Evolutionary conservation across 176 grass and related monocot genomes (phyloP).

Genomic region (Zoysia pacifica): DNA sequence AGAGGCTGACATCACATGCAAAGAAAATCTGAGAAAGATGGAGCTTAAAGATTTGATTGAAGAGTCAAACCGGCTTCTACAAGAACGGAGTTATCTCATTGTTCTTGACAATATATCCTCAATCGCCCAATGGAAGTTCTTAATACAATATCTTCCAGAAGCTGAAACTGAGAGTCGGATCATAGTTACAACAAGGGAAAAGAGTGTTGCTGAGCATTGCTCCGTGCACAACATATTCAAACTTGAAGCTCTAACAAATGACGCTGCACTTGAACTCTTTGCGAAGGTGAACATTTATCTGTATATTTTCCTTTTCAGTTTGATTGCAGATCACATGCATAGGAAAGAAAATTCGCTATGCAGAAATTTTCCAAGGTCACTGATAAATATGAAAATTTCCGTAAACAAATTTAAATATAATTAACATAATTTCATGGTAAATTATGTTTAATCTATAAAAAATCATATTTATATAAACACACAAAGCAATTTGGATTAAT

Average conservation of each 20-base stretch:
- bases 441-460: too few relatives aligned
- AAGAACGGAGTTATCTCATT: background rate
- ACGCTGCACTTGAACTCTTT: background rate
- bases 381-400: too few relatives aligned
- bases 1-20: background rate
- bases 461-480: too few relatives aligned
- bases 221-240: background rate
- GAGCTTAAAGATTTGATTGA: background rate
- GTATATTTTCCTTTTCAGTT: too few relatives aligned
- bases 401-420: too few relatives aligned
- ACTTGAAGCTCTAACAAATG: background rate
- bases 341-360: too few relatives aligned
- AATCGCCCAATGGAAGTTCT: background rate
- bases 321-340: too few relatives aligned
- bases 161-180: background rate
- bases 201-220: background rate
- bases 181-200: background rate
- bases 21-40: background rate
- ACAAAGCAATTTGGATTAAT: too few relatives aligned
- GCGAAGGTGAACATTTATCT: background rate
- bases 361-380: too few relatives aligned
- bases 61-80: background rate
- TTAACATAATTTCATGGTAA: too few relatives aligned
- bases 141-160: background rate
- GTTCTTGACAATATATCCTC: background rate